Evolutionary conservation across 257 asterid genomes (phyloP), one percentile per base, ranked within the genome.

Genomic region (Solanum tarapatanum): DNA sequence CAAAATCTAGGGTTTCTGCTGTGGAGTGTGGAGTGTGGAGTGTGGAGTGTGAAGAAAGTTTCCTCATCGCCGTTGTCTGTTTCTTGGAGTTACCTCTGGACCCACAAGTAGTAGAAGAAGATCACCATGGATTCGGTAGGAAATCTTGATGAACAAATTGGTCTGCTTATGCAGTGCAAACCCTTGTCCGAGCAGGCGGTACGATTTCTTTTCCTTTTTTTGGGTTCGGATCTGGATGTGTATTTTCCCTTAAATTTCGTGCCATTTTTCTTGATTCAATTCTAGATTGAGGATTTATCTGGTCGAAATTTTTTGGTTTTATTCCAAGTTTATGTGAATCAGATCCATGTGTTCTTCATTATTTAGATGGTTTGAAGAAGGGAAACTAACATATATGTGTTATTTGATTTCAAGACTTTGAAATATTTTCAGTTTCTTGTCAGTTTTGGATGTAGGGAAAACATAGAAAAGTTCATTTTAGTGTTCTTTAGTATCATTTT

Each of bases 131-230:
- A 92, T 85, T 89, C 95, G 91, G 90, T 58, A 82, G 91, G 98
- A 55, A 92, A 91, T 88, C 92, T 94, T 70, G 97, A 95, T 77
- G 96, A 93, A 87, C 95, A 94, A 90, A 95, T 95, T 89, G 90
- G 89, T 45, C 97, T 92, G 92, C 98, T 94, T 89, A 94, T 92
- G 93, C 98, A 95, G 92, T 94, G 98, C 95, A 95, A 95, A 86
- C 96, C 98, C 90, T 88, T 95, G 87, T 91, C 97, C 87, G 96
- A 95, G 55, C 95, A 88, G 62, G 98, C 94, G 96, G 98, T 95
- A 48, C 17, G 9, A 8, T 26, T 6, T 36, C 14, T 3, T 8
- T 9, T 12, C 2, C 6, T 26, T 35, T 5, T 8, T 39, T 8
- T 41, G 6, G 64, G 64, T 39, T 26, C 45, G n/a, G 60, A 85